A percentile compares a stretch with the other conserved stretches of the same genome.
These are phyloP conservation scores for Hypoxylon sp. DNA, from an alignment of 2,329 filamentous ascomycete genomes.

Conservation along the genomic window DNA sequence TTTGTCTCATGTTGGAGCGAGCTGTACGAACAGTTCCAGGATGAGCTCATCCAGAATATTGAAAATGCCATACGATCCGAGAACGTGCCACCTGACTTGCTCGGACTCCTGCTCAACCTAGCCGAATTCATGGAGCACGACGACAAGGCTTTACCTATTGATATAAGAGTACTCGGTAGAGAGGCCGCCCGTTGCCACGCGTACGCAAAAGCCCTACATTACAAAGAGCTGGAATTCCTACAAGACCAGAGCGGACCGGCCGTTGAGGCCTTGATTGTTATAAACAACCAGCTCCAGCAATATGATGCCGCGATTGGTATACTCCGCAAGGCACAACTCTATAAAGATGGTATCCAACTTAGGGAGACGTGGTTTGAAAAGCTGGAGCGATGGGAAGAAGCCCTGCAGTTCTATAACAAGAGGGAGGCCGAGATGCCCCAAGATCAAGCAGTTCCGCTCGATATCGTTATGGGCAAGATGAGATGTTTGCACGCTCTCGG, in stretches of 20 bases:
- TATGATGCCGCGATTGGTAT: slow-evolving; percentile 99
- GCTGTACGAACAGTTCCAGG: slow-evolving; percentile 95
- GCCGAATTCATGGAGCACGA: slow-evolving; percentile 99
- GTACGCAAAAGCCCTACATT: slow-evolving; percentile 97
- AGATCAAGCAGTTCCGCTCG: slow-evolving; percentile 77
- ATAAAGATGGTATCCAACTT: slow-evolving; percentile 91
- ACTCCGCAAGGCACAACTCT: slow-evolving; percentile 92
- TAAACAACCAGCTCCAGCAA: slow-evolving; percentile 99
- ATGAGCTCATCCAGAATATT: slow-evolving; percentile 95
- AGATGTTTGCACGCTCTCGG: slow-evolving; percentile 95
- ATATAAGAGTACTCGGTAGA: slow-evolving; percentile 92
- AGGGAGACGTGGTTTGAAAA: slow-evolving; percentile 99
- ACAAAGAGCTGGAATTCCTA: slow-evolving; percentile 98
- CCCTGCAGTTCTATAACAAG: slow-evolving; percentile 89
- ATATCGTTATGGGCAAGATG: slow-evolving; percentile 99
- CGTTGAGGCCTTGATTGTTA: slow-evolving; percentile 97
- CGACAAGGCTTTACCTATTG: slow-evolving; percentile 97
- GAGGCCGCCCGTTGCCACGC: slow-evolving; percentile 98
- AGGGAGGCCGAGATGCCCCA: slow-evolving; percentile 79
- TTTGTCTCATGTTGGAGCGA: slow-evolving; percentile 99
- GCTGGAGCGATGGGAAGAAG: slow-evolving; percentile 97
- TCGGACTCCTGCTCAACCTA: slow-evolving; percentile 93
- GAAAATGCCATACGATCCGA: slow-evolving; percentile 95
- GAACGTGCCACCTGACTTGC: slow-evolving; percentile 94
- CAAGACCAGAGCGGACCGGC: slow-evolving; percentile 96